These are phyloP conservation scores for Aureobasidium musti DNA, from an alignment of 2,329 filamentous ascomycete species.

Conservation along the genomic window DNA sequence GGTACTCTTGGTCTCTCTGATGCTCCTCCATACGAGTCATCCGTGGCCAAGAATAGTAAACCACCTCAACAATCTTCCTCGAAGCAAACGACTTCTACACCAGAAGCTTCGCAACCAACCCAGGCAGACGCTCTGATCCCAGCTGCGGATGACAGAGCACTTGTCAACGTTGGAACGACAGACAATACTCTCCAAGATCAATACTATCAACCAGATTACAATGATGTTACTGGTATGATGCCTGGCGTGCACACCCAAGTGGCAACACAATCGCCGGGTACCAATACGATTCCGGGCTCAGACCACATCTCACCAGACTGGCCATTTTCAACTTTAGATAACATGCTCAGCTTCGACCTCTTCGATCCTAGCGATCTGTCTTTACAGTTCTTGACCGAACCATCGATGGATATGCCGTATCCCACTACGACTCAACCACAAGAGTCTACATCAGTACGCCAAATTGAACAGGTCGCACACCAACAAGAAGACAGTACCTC, in stretches of 20 bases:
- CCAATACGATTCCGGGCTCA: not conserved
- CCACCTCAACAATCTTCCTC: not conserved
- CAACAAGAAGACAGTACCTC: not conserved
- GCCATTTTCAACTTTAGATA: constrained; percentile 28
- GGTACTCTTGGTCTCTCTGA: constrained; percentile 26
- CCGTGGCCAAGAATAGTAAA: not conserved
- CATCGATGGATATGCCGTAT: not conserved
- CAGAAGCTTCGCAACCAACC: not conserved
- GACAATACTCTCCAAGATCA: too few species aligned
- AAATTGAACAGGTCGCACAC: not conserved
- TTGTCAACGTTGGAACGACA: not conserved
- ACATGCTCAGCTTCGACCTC: constrained; percentile 22
- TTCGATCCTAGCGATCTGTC: constrained; percentile 3
- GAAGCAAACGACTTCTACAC: not conserved
- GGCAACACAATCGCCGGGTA: not conserved
- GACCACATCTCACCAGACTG: constrained; percentile 31
- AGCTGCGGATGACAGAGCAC: too few species aligned
- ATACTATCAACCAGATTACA: not conserved
- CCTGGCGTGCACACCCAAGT: not conserved
- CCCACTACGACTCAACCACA: not conserved
- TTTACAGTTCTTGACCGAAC: constrained; percentile 6
- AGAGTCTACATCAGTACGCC: not conserved
- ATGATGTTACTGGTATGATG: not conserved
- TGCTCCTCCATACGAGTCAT: constrained; percentile 5
- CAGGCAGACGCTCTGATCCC: not conserved